Percentiles rank a stretch among this genome's conserved stretches.
Conservation (phyloP, 768 basidiomycete genomes). For the Rhodotorula diobovata region DNA sequence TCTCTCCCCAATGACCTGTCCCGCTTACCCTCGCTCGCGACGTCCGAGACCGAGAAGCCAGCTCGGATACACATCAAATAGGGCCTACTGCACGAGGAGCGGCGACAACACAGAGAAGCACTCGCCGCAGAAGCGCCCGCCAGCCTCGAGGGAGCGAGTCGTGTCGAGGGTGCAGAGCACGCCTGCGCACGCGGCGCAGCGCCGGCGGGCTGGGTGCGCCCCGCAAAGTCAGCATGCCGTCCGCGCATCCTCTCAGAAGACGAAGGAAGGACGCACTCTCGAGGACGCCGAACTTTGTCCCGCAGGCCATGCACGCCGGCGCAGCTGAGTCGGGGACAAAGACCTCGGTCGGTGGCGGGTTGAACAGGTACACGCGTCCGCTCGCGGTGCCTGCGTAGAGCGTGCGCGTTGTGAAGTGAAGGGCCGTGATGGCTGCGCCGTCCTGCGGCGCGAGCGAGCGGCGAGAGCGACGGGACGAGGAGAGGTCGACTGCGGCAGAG, state of each 20-base stretch:
- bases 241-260: too few species aligned
- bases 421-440: not conserved
- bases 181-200: constrained; percentile 2
- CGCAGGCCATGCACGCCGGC: constrained; percentile 5
- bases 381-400: constrained; percentile 3
- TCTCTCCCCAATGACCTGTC: too few species aligned
- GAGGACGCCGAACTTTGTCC: not conserved
- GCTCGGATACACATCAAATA: too few species aligned
- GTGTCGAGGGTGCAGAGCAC: not conserved
- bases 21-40: too few species aligned
- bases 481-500: not conserved
- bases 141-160: not conserved
- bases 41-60: too few species aligned
- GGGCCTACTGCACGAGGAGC: not conserved
- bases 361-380: not conserved
- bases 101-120: not conserved
- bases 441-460: not conserved
- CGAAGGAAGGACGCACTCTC: constrained; percentile 1
- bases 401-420: not conserved
- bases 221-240: too few species aligned
- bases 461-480: not conserved
- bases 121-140: not conserved
- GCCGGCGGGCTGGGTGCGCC: not conserved
- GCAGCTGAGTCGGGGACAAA: not conserved
- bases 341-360: not conserved